Evolutionary conservation across 345 rosid genomes (phyloP), one percentile per base, ranked within the genome.

Genomic region (Litchi chinensis): DNA sequence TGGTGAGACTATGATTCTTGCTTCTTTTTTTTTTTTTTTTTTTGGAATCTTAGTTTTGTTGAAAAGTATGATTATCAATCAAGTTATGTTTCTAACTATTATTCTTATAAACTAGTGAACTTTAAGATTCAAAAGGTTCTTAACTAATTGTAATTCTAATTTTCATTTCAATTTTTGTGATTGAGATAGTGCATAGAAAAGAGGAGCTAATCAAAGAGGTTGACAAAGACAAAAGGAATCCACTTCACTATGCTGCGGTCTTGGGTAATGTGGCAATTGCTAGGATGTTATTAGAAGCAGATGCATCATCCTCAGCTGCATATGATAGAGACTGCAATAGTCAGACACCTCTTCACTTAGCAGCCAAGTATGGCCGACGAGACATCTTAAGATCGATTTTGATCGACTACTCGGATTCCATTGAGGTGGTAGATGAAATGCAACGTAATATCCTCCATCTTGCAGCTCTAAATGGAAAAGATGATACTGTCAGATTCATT

Each of bases 181-280:
- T 32, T 60, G 48, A 70, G 40, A 70, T 48, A 24, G 60, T 70
- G 74, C n/a, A 70, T 13, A 26, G 8, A 26, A 48, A n/a, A 26
- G 32, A 15, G 10, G 69, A 1, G 2, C 68, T 74, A 10, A 10
- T 28, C 40, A 21, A 41, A 6, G 56, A 0, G 22, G 52, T 6
- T 24, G 83, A 76, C 48, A 11, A 41, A 5, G 39, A 18, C 10
- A 39, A 18, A 5, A 21, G 74, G 37, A 73, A 16, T 59, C 62
- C 81, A 0, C 75, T 77, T 60, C 67, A 74, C 69, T 52, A 60
- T 48, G 84, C 78, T 0, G 80, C 78, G 1, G 46, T 67, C 11
- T 48, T 70, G 2, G 65, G 65, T 24, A 10, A 21, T 43, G 8
- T 11, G 3, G 16, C 18, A 16, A 60, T 68, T 18, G 76, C 57